Evolutionary conservation across 352 stramenopile genomes (phyloP).

Genomic region (Globisporangium viniferum): DNA sequence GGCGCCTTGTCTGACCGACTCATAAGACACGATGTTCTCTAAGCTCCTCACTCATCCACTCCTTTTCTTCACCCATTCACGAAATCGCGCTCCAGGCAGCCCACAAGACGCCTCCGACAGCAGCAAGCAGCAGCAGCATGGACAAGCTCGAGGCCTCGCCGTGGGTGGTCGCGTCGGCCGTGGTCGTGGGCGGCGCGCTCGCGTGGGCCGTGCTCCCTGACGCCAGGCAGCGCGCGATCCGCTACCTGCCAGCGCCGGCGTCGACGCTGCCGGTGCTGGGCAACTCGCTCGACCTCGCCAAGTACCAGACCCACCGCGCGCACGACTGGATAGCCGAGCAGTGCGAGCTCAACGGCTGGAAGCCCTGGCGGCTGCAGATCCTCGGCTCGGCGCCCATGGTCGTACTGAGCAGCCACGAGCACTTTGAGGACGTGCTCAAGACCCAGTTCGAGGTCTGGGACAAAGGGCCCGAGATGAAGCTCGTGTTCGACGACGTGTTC

Average conservation of each 20-base stretch:
- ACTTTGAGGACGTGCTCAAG: slow-evolving; percentile 45
- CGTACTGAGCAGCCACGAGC: slow-evolving; percentile 34
- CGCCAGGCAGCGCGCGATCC: slow-evolving; percentile 10
- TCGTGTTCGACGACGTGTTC: slow-evolving; percentile 43
- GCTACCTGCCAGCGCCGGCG: slow-evolving; percentile 25
- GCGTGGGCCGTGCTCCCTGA: slow-evolving; percentile 10
- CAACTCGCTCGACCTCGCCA: slow-evolving; percentile 45
- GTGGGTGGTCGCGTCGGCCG: neutral
- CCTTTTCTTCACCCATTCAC: neutral
- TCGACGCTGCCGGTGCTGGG: slow-evolving; percentile 41
- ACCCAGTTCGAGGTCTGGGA: slow-evolving; percentile 69
- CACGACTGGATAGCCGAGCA: slow-evolving; percentile 51
- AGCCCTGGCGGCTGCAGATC: slow-evolving; percentile 36
- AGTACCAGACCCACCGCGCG: slow-evolving; percentile 33
- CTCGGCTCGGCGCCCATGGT: slow-evolving; percentile 33
- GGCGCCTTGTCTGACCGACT: too few species aligned
- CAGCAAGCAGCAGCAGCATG: neutral
- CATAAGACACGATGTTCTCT: too few species aligned
- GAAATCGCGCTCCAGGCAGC: neutral
- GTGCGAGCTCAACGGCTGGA: slow-evolving; percentile 29
- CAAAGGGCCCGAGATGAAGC: slow-evolving; percentile 45
- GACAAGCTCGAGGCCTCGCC: neutral
- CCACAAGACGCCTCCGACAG: neutral
- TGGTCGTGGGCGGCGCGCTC: slow-evolving; percentile 5
- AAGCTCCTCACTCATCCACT: neutral